phyloP scores from a whole-genome alignment of 2,329 filamentous ascomycete genomes.

The Curvularia sp. region DNA sequence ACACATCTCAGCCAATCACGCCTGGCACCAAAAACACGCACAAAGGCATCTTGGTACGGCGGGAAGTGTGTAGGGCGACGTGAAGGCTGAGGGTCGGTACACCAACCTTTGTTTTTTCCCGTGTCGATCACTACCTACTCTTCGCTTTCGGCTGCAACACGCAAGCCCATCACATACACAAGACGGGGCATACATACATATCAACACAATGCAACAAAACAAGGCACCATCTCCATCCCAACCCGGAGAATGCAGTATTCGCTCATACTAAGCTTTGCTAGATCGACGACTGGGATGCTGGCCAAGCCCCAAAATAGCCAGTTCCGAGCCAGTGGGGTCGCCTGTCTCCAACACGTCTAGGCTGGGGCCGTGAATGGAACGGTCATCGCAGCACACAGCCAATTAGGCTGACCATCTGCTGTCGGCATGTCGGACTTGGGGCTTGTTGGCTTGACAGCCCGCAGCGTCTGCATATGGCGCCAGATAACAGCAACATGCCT shows the following conservation, averaged over 20 bases:
- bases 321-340: slow-evolving; percentile 26
- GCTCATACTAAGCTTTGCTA: slow-evolving; percentile 13
- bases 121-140: not conserved
- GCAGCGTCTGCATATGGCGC: slow-evolving; percentile 25
- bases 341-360: slow-evolving; percentile 24
- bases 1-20: slow-evolving; percentile 7
- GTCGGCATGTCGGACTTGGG: slow-evolving; percentile 31
- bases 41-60: slow-evolving; percentile 6
- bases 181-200: slow-evolving; percentile 1
- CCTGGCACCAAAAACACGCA: not conserved
- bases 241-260: not conserved
- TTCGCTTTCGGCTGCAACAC: not conserved
- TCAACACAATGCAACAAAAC: not conserved
- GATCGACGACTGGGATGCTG: slow-evolving; percentile 13
- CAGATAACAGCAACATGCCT: slow-evolving; percentile 26
- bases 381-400: slow-evolving; percentile 25
- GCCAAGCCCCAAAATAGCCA: slow-evolving; percentile 27
- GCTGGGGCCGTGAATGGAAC: slow-evolving; percentile 30
- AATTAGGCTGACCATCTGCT: slow-evolving; percentile 25
- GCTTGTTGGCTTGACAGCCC: slow-evolving; percentile 29
- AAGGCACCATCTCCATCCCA: not conserved
- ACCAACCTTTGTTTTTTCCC: not conserved
- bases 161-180: not conserved
- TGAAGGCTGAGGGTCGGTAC: not conserved
- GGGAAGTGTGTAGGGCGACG: not conserved